Evolutionary conservation across 257 asterid species (phyloP).

Genomic region (Petunia secreta): DNA sequence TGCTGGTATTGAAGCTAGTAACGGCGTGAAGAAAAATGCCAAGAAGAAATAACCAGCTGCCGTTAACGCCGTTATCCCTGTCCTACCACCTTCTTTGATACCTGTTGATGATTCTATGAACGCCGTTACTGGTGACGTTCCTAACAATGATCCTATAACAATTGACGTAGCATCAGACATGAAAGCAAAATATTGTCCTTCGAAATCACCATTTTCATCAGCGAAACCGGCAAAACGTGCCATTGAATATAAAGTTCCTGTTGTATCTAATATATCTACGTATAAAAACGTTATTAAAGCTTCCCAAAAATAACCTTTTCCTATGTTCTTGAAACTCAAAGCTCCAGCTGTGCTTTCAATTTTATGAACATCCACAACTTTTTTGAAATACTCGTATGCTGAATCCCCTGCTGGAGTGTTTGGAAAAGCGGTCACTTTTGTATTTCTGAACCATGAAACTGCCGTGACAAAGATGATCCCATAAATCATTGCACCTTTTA

Average conservation of each 20-base stretch:
- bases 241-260: conserved; percentile 88
- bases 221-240: conserved; percentile 90
- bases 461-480: conserved; percentile 86
- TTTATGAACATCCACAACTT: conserved; percentile 68
- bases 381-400: conserved; percentile 62
- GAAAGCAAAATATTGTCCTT: conserved; percentile 90
- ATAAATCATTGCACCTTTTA: conserved; percentile 92
- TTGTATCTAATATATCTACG: conserved; percentile 85
- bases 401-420: conserved; percentile 63
- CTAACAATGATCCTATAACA: conserved; percentile 76
- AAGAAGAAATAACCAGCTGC: conserved; percentile 75
- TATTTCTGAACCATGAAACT: conserved; percentile 88
- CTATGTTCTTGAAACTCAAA: conserved; percentile 67
- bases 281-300: conserved; percentile 76
- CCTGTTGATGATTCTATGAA: conserved; percentile 94
- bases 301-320: conserved; percentile 76
- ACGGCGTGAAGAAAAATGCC: conserved; percentile 89
- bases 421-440: conserved; percentile 73
- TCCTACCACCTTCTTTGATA: conserved; percentile 86
- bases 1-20: conserved; percentile 88
- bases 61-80: conserved; percentile 94
- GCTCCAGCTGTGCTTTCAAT: conserved; percentile 83
- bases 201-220: conserved; percentile 66
- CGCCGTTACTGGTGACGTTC: conserved; percentile 93
- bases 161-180: conserved; percentile 91